Evolutionary conservation across 1,139 yeast species (phyloP).

Genomic region (Candida sanyaensis): DNA sequence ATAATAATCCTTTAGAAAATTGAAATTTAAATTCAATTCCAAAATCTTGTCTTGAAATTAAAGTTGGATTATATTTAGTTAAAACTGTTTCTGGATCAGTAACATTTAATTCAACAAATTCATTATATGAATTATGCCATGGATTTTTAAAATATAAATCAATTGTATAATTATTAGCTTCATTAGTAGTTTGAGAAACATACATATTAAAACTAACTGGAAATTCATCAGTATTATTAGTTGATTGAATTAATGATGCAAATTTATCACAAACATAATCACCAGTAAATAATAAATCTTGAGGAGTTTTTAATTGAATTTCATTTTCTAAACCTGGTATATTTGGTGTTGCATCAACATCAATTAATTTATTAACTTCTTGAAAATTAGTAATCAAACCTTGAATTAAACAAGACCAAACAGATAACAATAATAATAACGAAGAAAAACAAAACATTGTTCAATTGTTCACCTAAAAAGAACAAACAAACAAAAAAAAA

Average conservation of each 20-base stretch:
- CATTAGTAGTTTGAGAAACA: slow-evolving; percentile 15
- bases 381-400: slow-evolving; percentile 27
- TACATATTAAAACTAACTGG: slow-evolving; percentile 21
- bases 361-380: slow-evolving; percentile 10
- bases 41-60: slow-evolving; percentile 19
- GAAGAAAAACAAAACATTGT: slow-evolving; percentile 6
- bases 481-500: neutral
- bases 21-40: slow-evolving; percentile 23
- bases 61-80: slow-evolving; percentile 17
- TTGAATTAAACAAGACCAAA: slow-evolving; percentile 22
- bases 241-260: slow-evolving; percentile 18
- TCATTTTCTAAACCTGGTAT: slow-evolving; percentile 2
- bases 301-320: slow-evolving; percentile 14
- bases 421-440: slow-evolving; percentile 3
- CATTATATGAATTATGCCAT: slow-evolving; percentile 13
- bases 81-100: slow-evolving; percentile 17
- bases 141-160: slow-evolving; percentile 22
- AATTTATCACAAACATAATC: slow-evolving; percentile 22
- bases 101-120: slow-evolving; percentile 18
- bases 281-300: slow-evolving; percentile 17
- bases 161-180: slow-evolving; percentile 20
- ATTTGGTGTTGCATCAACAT: neutral
- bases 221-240: slow-evolving; percentile 17
- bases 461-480: neutral
- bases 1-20: slow-evolving; percentile 19